A percentile compares a stretch with the other conserved stretches of the same genome.
These are phyloP conservation scores for Talaromyces borbonicus DNA, from an alignment of 495 filamentous ascomycete species.

Conservation along the genomic window DNA sequence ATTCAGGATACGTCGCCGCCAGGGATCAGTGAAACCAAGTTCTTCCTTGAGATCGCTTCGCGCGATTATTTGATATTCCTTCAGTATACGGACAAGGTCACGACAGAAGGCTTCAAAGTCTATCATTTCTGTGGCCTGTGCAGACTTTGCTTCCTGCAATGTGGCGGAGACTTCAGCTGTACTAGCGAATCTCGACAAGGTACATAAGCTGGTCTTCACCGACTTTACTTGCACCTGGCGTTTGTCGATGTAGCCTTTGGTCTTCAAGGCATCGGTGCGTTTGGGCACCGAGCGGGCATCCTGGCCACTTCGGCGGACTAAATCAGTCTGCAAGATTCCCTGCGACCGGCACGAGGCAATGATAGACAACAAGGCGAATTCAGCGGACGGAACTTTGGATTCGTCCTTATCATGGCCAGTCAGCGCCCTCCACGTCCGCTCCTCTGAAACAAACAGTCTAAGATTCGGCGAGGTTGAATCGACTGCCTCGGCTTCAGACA, in stretches of 20 bases:
- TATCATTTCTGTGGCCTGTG: conserved; percentile 17
- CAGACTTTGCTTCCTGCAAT: conserved; percentile 8
- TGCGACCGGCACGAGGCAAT: conserved; percentile 61
- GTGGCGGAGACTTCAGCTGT: conserved; percentile 18
- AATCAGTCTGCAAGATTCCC: conserved; percentile 71
- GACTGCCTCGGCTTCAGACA: conserved; percentile 33
- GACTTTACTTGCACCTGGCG: conserved; percentile 52
- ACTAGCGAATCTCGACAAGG: conserved; percentile 46
- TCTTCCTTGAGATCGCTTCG: conserved; percentile 53
- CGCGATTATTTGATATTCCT: conserved; percentile 35
- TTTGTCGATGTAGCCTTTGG: conserved; percentile 82
- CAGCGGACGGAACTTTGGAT: conserved; percentile 50
- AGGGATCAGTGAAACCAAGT: conserved; percentile 47
- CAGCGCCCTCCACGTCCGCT: conserved; percentile 66
- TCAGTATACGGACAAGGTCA: conserved; percentile 38
- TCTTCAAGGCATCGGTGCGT: conserved; percentile 62
- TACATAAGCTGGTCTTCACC: conserved; percentile 57
- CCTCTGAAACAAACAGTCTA: conserved; percentile 48
- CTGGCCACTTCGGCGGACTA: conserved; percentile 68
- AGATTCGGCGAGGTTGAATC: conserved; percentile 10
- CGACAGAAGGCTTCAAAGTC: conserved; percentile 35
- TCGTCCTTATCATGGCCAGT: conserved; percentile 72
- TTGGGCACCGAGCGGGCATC: conserved; percentile 83
- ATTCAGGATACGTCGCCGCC: conserved; percentile 59
- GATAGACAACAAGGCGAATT: conserved; percentile 69